Base-by-base conservation (phyloP, 106 monocot genomes). In the Allium fistulosum region DNA sequence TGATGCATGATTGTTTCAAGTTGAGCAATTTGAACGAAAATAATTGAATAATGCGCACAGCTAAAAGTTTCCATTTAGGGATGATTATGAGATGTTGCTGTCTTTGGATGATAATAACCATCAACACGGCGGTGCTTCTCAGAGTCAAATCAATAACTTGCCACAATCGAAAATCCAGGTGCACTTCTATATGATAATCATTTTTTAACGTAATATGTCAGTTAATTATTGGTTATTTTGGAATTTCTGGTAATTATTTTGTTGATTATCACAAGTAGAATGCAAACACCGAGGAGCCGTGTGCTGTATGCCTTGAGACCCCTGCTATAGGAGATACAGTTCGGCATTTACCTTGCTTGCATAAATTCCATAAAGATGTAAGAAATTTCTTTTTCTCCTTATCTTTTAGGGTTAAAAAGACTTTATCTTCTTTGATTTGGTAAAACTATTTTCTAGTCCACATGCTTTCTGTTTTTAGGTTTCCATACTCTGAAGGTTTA, bases 301-400 rank as follows among this genome's bases (percentile, higher is more conserved):
- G 94, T 76, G 79, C 71, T 22, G 76, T 95, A 58, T 95, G 94
- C 71, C 85, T 91, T 12, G 94, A 95, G 58, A 17, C 26, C 7
- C 94, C 94, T 22, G 53, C 78, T 17, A 11, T 77, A 62, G 91
- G 91, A 26, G 94, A 87, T 28, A 76, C 71, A 16, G 80, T 95
- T 57, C 83, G 94, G 5, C 91, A 91, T 81, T 72, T 95, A 45
- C 91, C 91, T 7, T 95, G 94, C 81, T 65, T 95, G 51, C 94
- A 95, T 58, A 95, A 91, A 71, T 95, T 95, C 49, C 94, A 95
- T 77, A 91, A 85, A 85, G 81, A 88, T 11, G 94, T 95, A 80
- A 61, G 15, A 7, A 69, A 22, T 22, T 50, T 49, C 26, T 14
- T 56, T 28, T 18, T 37, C 53, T 13, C 4, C 26, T 50, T 66